These are phyloP conservation scores for Paspalum vaginatum DNA, from an alignment of 176 grass and related monocot genomes.

Conservation along the genomic window DNA sequence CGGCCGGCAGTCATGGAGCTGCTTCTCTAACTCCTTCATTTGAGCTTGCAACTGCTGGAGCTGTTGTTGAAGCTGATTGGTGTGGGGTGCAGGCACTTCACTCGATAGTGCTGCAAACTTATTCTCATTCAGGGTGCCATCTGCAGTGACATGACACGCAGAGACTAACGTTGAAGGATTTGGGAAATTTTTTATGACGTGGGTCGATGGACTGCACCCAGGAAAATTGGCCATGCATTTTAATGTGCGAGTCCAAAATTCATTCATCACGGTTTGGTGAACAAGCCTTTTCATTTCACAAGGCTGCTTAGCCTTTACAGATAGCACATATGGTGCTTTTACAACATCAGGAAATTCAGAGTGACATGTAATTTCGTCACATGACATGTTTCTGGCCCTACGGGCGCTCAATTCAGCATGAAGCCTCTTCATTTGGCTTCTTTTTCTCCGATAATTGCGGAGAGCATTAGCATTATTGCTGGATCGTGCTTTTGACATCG, in stretches of 20 bases:
- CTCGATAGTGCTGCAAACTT: not conserved
- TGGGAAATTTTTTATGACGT: fast-evolving
- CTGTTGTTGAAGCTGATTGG: not conserved
- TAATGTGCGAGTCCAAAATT: not conserved
- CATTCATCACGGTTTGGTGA: not conserved
- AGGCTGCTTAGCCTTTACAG: not conserved
- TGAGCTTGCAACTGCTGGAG: constrained; percentile 7
- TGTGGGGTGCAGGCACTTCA: not conserved
- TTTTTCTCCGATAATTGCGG: not conserved
- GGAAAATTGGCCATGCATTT: not conserved
- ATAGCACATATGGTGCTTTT: not conserved
- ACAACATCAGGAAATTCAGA: not conserved
- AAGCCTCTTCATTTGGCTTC: not conserved
- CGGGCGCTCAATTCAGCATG: not conserved
- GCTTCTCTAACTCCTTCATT: not conserved
- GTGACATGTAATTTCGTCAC: fast-evolving
- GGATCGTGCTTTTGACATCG: not conserved
- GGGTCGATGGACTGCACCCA: fast-evolving
- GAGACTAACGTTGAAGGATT: not conserved
- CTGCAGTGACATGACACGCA: not conserved
- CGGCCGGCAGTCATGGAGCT: not conserved
- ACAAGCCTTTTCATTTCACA: not conserved
- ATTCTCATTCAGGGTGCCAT: not conserved
- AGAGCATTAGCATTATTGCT: not conserved
- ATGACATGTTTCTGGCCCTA: no score